A percentile compares a stretch with the other conserved stretches of the same genome.
Evolutionary conservation across 2,329 filamentous ascomycete genomes (phyloP).

Genomic region (Talaromyces funiculosus): DNA sequence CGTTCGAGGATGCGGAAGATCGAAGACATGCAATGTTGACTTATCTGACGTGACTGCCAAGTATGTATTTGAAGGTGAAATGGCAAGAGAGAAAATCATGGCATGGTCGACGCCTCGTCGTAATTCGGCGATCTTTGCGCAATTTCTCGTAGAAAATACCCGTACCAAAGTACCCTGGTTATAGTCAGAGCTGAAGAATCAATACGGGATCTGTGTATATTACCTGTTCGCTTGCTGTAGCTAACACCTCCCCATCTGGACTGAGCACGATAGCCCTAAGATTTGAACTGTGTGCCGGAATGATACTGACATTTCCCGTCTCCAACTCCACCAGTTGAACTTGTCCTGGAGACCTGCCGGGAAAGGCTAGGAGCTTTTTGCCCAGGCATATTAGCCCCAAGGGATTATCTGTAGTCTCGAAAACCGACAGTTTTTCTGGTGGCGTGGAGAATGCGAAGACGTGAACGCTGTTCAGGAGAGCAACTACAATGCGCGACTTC

Average conservation of each 20-base stretch:
- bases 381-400: slow-evolving; percentile 75
- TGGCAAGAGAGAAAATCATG: slow-evolving; percentile 77
- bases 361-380: slow-evolving; percentile 69
- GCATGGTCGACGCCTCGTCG: slow-evolving; percentile 85
- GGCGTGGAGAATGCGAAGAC: slow-evolving; percentile 73
- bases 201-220: slow-evolving; percentile 9
- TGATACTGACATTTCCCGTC: slow-evolving; percentile 81
- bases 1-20: slow-evolving; percentile 55
- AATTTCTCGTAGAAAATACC: slow-evolving; percentile 74
- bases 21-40: slow-evolving; percentile 89
- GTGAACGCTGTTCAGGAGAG: slow-evolving; percentile 73
- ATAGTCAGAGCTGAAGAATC: slow-evolving; percentile 17
- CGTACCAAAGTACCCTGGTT: slow-evolving; percentile 75
- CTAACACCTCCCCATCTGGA: slow-evolving; percentile 71
- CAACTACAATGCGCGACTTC: slow-evolving; percentile 69
- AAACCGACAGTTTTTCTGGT: slow-evolving; percentile 64
- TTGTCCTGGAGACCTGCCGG: slow-evolving; percentile 80
- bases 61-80: slow-evolving; percentile 73
- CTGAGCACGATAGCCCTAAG: slow-evolving; percentile 76
- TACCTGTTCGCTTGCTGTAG: slow-evolving; percentile 80
- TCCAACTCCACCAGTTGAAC: slow-evolving; percentile 77
- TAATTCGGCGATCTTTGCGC: slow-evolving; percentile 75
- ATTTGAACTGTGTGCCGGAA: slow-evolving; percentile 78
- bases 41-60: slow-evolving; percentile 95
- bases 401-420: slow-evolving; percentile 81